phyloP scores from a whole-genome alignment of 441 rosid genomes.

The Pelargonium myrrhifolium region DNA sequence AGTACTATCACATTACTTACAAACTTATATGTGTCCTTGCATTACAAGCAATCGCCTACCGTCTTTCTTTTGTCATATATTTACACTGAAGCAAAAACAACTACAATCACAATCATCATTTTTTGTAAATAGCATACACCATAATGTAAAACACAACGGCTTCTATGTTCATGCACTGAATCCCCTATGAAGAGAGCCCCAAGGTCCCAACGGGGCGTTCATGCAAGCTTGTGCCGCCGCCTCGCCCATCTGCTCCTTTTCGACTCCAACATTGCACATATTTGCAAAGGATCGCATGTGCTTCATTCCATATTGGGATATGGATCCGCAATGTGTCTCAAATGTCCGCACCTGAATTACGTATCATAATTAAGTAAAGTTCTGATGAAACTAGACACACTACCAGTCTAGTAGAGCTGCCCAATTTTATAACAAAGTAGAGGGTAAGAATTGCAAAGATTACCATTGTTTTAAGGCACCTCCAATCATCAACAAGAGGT shows the following conservation, averaged over 20 bases:
- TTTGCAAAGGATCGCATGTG: constrained; percentile 92
- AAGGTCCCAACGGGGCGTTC: constrained; percentile 47
- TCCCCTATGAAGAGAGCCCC: constrained; percentile 77
- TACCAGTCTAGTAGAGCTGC: neutral
- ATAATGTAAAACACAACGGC: neutral
- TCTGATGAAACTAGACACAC: no score
- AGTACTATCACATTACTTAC: no score
- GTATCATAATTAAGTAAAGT: neutral
- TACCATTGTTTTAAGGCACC: constrained; percentile 74
- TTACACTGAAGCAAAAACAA: neutral
- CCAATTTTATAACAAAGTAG: neutral
- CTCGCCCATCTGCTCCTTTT: constrained; percentile 54
- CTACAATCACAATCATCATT: neutral
- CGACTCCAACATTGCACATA: constrained; percentile 72
- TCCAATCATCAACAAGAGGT: constrained; percentile 93
- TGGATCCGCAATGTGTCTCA: constrained; percentile 72
- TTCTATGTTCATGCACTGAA: constrained; percentile 42
- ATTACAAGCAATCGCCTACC: no score
- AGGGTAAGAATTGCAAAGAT: neutral
- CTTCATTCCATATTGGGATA: constrained; percentile 87
- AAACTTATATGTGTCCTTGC: no score
- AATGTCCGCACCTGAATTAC: constrained; percentile 63
- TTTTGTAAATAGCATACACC: neutral
- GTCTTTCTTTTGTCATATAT: neutral
- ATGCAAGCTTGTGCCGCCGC: constrained; percentile 77